Evolutionary conservation across 228 moss, liverwort and hornwort genomes (phyloP).

Genomic region (Sphagnum fallax): DNA sequence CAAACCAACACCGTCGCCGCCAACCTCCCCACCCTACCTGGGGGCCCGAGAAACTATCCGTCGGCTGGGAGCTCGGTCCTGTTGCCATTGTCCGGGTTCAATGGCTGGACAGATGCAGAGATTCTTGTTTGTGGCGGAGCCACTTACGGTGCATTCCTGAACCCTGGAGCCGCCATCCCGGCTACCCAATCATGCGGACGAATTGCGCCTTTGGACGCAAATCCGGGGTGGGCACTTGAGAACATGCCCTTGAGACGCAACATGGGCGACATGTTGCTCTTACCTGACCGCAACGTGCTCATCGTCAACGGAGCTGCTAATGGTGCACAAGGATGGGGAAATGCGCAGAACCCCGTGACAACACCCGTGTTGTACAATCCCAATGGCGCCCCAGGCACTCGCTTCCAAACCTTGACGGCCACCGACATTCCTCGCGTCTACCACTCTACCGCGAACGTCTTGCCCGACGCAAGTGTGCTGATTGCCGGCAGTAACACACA

Average conservation of each 20-base stretch:
- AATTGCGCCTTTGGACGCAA: constrained; percentile 17
- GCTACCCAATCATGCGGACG: constrained; percentile 50
- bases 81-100: constrained; percentile 22
- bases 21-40: constrained; percentile 35
- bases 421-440: constrained; percentile 33
- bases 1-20: constrained; percentile 21
- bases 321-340: constrained; percentile 51
- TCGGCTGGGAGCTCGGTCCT: constrained; percentile 55
- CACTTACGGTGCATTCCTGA: constrained; percentile 22
- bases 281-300: constrained; percentile 27
- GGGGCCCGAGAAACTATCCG: constrained; percentile 57
- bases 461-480: constrained; percentile 41
- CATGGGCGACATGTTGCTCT: constrained; percentile 61
- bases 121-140: constrained; percentile 48
- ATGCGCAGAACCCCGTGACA: constrained; percentile 31
- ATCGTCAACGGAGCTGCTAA: constrained; percentile 45
- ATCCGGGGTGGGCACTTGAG: constrained; percentile 50
- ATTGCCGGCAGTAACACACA: constrained; percentile 58
- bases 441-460: constrained; percentile 43
- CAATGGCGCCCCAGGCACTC: constrained; percentile 26
- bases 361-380: constrained; percentile 43
- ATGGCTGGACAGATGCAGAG: constrained; percentile 24
- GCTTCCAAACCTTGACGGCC: constrained; percentile 32
- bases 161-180: constrained; percentile 10
- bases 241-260: constrained; percentile 31